A percentile compares a stretch with the other conserved stretches of the same genome.
Conservation (phyloP, 305 asterid species). For the Fraxinus ornus region DNA sequence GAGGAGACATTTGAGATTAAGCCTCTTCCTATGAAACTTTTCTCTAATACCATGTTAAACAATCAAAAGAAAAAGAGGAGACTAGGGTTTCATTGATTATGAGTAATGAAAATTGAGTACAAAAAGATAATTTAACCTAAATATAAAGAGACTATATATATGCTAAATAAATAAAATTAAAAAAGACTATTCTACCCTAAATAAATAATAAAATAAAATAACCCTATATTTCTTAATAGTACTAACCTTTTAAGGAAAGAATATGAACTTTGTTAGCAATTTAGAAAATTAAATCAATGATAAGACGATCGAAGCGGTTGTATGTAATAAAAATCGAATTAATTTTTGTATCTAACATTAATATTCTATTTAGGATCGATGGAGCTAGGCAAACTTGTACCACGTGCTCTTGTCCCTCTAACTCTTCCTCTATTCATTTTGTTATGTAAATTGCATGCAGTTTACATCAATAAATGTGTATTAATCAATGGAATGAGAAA, state of each 20-base stretch:
- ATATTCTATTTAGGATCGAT: background rate
- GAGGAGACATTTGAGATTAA: too few species aligned
- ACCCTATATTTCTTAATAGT: background rate
- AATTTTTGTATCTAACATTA: background rate
- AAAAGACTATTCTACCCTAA: too few species aligned
- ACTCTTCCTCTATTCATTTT: background rate
- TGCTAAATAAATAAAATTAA: too few species aligned
- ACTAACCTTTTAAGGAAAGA: background rate
- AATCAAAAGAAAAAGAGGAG: too few species aligned
- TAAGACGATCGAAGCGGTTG: background rate
- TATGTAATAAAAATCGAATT: background rate
- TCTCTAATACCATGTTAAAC: too few species aligned
- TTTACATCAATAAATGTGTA: constrained; percentile 14
- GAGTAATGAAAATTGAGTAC: too few species aligned
- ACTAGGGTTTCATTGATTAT: too few species aligned
- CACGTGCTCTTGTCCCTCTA: constrained; percentile 7
- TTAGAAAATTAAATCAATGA: background rate
- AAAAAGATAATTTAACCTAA: too few species aligned
- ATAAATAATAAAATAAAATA: too few species aligned
- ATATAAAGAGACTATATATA: too few species aligned
- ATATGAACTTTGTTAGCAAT: background rate
- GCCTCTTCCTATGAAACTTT: too few species aligned
- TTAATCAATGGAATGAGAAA: constrained; percentile 15
- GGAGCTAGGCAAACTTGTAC: constrained; percentile 5
- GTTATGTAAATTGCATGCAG: background rate